Base-by-base conservation (phyloP, 352 stramenopile genomes). In the Blastocystis sp. region DNA sequence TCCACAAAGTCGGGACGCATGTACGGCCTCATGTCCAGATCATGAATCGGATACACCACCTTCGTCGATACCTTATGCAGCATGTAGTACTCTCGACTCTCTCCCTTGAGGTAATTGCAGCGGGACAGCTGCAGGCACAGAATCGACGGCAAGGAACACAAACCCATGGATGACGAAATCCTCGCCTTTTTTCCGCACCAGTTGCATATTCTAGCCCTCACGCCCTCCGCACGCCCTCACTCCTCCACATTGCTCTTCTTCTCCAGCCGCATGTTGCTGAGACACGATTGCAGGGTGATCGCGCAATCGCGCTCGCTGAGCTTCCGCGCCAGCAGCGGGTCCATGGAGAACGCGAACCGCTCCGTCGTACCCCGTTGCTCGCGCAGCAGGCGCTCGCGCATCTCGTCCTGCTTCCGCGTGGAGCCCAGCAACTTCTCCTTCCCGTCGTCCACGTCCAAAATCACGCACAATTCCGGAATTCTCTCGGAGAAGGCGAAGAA, bases 361-460 rank as follows among this genome's bases (percentile, higher is more conserved):
- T 40, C 11, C 66, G 53, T 38, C 38, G 41, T 28, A 4, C 17
- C 1, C 45, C 17, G 45, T 4, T 71, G 45, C 2, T 71, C 38
- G 2, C 14, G 19, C n/a, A 76, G 66, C 41, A 76, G n/a, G 9
- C 38, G 2, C 48, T 56, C 11, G 3, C 66, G 66, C 41, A 40
- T 23, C 5, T 19, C 40, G 19, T 61, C 41, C 23, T 62, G 23
- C 23, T 79, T 43, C n/a, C 1, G 7, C n/a, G 56, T 79, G 21
- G 19, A 40, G 1, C 19, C 40, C 40, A 79, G 21, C 9, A 62
- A 43, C 19, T 60, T 60, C 21, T 62, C 21, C 3, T 17, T 43
- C 14, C 69, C 69, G 40, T 79, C 69, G 40, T 79, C 69, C 7
- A 79, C 43, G 40, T 79, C 69, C 7, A 79, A 28, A 3, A 79